Evolutionary conservation across 2,329 filamentous ascomycete species (phyloP).

Genomic region (Aspergillus sp.): DNA sequence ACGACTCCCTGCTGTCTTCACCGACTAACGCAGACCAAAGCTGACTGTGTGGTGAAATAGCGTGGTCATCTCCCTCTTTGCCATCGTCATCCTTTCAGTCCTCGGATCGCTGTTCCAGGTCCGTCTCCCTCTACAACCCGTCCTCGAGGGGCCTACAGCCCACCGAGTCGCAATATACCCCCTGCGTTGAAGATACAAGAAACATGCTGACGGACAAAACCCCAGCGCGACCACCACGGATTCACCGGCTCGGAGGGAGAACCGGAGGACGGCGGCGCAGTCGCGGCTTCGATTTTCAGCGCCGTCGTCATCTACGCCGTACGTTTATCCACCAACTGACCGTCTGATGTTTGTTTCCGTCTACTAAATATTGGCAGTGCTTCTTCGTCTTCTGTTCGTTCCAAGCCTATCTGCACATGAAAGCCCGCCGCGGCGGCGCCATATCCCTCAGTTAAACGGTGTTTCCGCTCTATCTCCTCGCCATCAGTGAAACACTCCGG

Average conservation of each 20-base stretch:
- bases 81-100: slow-evolving; percentile 62
- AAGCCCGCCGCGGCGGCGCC: slow-evolving; percentile 77
- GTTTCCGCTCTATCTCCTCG: slow-evolving; percentile 14
- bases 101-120: slow-evolving; percentile 72
- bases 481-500: slow-evolving; percentile 7
- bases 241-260: slow-evolving; percentile 72
- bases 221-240: slow-evolving; percentile 68
- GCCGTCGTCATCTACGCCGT: slow-evolving; percentile 88
- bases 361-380: slow-evolving; percentile 13
- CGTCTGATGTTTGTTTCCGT: neutral
- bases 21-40: neutral
- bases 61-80: slow-evolving; percentile 65
- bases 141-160: neutral
- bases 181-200: neutral
- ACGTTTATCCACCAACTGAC: slow-evolving; percentile 41
- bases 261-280: slow-evolving; percentile 69
- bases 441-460: slow-evolving; percentile 64
- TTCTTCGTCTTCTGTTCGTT: slow-evolving; percentile 91
- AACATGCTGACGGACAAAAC: neutral
- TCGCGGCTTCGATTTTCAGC: slow-evolving; percentile 81
- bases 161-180: neutral
- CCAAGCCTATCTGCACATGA: slow-evolving; percentile 81
- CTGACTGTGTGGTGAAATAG: slow-evolving; percentile 46
- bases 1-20: slow-evolving; percentile 33
- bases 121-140: slow-evolving; percentile 27